Conservation (phyloP, 208 protist genomes). For the Wallacemonas sp. region DNA sequence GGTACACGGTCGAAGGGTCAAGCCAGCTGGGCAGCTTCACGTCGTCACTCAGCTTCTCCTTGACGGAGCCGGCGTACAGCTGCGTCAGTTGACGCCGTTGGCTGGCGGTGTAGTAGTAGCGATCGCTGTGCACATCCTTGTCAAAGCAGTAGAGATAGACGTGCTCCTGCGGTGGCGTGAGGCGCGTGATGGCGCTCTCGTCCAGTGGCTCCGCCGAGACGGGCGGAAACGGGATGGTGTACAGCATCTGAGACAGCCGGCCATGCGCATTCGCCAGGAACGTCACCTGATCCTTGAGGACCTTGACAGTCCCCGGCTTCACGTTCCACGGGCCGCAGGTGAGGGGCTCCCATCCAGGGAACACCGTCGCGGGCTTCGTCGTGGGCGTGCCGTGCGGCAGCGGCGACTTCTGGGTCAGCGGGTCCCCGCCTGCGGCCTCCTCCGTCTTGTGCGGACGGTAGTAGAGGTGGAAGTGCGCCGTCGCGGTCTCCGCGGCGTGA, state of each 20-base stretch:
- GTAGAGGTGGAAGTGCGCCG: constrained; percentile 71
- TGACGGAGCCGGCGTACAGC: constrained; percentile 37
- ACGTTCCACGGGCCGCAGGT: constrained; percentile 80
- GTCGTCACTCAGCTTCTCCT: constrained; percentile 7
- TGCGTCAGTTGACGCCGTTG: constrained; percentile 39
- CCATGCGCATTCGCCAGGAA: constrained; percentile 70
- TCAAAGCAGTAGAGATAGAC: constrained; percentile 55
- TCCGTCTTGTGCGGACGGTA: constrained; percentile 17
- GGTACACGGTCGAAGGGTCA: neutral
- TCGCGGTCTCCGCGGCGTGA: constrained; percentile 54
- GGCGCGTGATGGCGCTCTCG: constrained; percentile 33
- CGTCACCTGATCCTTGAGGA: constrained; percentile 33
- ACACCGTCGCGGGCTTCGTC: neutral
- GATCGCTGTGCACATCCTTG: constrained; percentile 15
- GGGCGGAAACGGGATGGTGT: constrained; percentile 42
- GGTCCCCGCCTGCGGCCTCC: neutral
- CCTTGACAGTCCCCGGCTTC: constrained; percentile 24
- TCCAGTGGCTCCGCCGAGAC: constrained; percentile 16
- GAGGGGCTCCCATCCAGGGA: constrained; percentile 53
- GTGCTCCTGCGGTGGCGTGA: constrained; percentile 49
- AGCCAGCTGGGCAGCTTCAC: neutral
- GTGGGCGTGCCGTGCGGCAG: neutral
- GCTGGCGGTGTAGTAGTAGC: constrained; percentile 59
- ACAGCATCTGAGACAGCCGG: constrained; percentile 52
- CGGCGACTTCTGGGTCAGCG: neutral